A percentile compares a stretch with the other conserved stretches of the same genome.
Evolutionary conservation across 208 protist genomes (phyloP).

Genomic region (Trypanosoma platydactyli): DNA sequence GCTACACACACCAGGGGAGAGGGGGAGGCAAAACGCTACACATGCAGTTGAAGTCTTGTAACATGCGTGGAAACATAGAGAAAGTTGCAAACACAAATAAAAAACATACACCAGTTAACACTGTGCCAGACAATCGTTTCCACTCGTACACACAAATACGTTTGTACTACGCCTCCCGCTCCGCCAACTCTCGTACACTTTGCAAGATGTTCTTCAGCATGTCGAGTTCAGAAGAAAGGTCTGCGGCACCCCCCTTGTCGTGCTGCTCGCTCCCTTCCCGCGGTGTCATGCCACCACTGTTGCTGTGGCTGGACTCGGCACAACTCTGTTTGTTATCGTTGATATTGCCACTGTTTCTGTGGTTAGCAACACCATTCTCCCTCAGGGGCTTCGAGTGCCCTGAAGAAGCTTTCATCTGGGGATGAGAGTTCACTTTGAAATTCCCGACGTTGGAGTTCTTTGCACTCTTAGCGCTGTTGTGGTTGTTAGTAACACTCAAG

Average conservation of each 20-base stretch:
- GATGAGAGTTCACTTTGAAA: neutral
- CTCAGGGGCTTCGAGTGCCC: neutral
- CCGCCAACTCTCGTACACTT: slow-evolving; percentile 61
- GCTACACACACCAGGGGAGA: no score
- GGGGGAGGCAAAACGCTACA: no score
- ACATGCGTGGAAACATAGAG: no score
- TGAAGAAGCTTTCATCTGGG: neutral
- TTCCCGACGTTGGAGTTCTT: neutral
- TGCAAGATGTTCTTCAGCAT: slow-evolving; percentile 60
- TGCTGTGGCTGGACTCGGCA: neutral
- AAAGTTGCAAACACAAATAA: no score
- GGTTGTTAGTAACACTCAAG: neutral
- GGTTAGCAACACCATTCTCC: neutral
- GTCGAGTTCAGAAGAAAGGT: slow-evolving; percentile 12
- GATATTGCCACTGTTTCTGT: neutral
- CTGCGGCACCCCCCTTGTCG: slow-evolving; percentile 12
- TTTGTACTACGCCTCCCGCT: slow-evolving; percentile 30
- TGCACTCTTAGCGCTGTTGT: neutral
- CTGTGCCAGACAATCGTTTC: neutral
- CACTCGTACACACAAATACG: neutral
- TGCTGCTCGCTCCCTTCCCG: slow-evolving; percentile 10
- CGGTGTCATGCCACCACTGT: slow-evolving; percentile 1
- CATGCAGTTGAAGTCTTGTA: no score
- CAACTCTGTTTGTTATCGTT: neutral
- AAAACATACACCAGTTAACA: no score